These are phyloP conservation scores for Tricholoma matsutake DNA, from an alignment of 768 basidiomycete genomes.

Conservation along the genomic window DNA sequence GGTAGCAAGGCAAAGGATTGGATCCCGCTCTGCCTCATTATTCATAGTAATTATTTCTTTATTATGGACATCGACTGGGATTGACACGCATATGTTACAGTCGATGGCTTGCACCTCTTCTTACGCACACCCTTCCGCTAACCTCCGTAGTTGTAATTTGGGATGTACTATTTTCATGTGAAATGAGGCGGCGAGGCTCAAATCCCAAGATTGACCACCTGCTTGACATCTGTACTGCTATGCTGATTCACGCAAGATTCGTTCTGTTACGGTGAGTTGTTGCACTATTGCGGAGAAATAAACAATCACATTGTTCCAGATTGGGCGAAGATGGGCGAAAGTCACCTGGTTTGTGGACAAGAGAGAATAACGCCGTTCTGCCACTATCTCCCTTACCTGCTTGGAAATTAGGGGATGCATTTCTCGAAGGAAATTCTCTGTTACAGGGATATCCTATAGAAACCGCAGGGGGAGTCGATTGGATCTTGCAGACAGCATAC, in stretches of 20 bases:
- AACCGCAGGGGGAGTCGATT: slow-evolving; percentile 66
- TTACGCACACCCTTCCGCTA: slow-evolving; percentile 72
- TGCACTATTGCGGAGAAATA: neutral
- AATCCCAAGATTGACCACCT: slow-evolving; percentile 66
- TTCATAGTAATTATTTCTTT: slow-evolving; percentile 57
- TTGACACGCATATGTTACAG: slow-evolving; percentile 31
- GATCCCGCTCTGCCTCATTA: slow-evolving; percentile 75
- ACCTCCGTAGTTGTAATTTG: slow-evolving; percentile 57
- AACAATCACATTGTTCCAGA: slow-evolving; percentile 29
- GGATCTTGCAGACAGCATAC: slow-evolving; percentile 61
- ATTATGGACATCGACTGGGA: neutral
- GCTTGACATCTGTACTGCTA: slow-evolving; percentile 66
- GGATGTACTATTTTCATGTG: slow-evolving; percentile 68
- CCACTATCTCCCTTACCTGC: slow-evolving; percentile 40
- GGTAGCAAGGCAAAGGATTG: slow-evolving; percentile 59
- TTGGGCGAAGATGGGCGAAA: slow-evolving; percentile 46
- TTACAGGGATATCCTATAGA: slow-evolving; percentile 65
- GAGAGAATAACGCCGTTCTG: slow-evolving; percentile 37
- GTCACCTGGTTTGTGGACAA: slow-evolving; percentile 52
- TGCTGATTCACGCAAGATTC: slow-evolving; percentile 57
- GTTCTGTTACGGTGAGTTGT: slow-evolving; percentile 51
- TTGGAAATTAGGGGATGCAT: slow-evolving; percentile 59
- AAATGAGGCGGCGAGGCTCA: slow-evolving; percentile 48
- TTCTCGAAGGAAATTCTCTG: slow-evolving; percentile 61
- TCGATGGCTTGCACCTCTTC: slow-evolving; percentile 70